Base-by-base conservation (phyloP, 2,329 filamentous ascomycete genomes). In the Talaromyces piceae region DNA sequence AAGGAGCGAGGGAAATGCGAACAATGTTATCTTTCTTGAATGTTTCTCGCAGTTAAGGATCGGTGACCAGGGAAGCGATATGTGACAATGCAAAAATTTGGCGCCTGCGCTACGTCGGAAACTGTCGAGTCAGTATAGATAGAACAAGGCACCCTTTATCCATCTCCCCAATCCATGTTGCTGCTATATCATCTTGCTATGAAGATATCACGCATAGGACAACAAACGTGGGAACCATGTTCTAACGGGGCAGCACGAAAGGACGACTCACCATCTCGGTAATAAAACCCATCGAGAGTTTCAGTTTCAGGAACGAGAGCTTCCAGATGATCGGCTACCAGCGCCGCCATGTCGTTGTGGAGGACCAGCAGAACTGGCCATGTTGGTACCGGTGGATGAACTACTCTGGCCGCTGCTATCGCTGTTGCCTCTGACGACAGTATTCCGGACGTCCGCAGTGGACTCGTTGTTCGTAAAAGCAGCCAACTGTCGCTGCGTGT, bases 401-500 rank as follows among this genome's bases (percentile, higher is more conserved):
- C 62, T 58, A 46, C 63, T 66, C 54, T 61, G 64, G 41, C 61
- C 58, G 47, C 61, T 66, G 50, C 59, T 65, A 47, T 59, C 60
- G 46, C 59, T 63, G 45, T 52, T 58, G 13, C 41, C 41, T 18
- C 58, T 55, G 8, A 49, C 47, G 26, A 3, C 33, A 18, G n/a
- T 37, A n/a, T 23, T 48, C 27, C 41, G 46, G 23, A 46, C 46
- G 3, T 5, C 31, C 3, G 54, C 50, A 16, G 58, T 53, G 20
- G 65, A 61, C 22, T 45, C 43, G 3, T 11, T 47, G 50, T 44
- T 30, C 22, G 52, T 48, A 49, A 68, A 69, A 4, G 59, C 57
- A 2, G 63, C 63, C 59, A 69, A 67, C 41, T 68, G 66, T 25
- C 61, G 64, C 33, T 69, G 65, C 12, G 67, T 69, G 45, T 70